Percentiles rank a stretch among this genome's conserved stretches.
Conservation (phyloP, 75 land plant genomes). For the Pseudotsuga menziesii region DNA sequence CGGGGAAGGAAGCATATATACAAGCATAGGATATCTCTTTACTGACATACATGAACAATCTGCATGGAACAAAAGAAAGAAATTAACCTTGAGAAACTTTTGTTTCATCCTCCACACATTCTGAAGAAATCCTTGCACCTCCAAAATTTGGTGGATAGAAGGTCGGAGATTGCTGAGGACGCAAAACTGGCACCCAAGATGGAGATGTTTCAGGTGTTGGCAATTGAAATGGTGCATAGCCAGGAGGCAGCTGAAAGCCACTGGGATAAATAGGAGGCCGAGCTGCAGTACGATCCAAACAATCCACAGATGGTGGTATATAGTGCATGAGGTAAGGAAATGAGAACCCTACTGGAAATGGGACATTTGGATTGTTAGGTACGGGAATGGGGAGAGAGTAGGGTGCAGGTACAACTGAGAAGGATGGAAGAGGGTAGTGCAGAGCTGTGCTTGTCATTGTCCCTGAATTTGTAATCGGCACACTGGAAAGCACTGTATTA, state of each 20-base stretch:
- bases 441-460: conserved; percentile 4
- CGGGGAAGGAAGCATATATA: not conserved
- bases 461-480: conserved; percentile 10
- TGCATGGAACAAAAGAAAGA: not conserved
- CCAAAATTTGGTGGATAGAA: conserved; percentile 18
- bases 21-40: not conserved
- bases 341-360: conserved; percentile 18
- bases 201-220: conserved; percentile 37
- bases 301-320: conserved; percentile 17
- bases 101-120: conserved; percentile 14
- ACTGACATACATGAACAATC: not conserved
- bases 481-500: conserved; percentile 15
- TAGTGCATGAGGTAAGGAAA: conserved; percentile 22
- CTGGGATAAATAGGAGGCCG: conserved; percentile 18
- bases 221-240: conserved; percentile 44
- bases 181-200: conserved; percentile 31
- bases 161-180: conserved; percentile 20
- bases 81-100: conserved; percentile 29
- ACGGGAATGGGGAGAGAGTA: conserved; percentile 21
- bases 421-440: conserved; percentile 18
- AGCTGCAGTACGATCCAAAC: conserved; percentile 13
- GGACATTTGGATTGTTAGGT: conserved; percentile 14
- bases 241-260: conserved; percentile 39
- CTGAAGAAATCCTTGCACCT: conserved; percentile 15
- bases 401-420: conserved; percentile 22